Evolutionary conservation across 352 stramenopile genomes (phyloP), one percentile per base, ranked within the genome.

Genomic region (Pythium apleroticum): DNA sequence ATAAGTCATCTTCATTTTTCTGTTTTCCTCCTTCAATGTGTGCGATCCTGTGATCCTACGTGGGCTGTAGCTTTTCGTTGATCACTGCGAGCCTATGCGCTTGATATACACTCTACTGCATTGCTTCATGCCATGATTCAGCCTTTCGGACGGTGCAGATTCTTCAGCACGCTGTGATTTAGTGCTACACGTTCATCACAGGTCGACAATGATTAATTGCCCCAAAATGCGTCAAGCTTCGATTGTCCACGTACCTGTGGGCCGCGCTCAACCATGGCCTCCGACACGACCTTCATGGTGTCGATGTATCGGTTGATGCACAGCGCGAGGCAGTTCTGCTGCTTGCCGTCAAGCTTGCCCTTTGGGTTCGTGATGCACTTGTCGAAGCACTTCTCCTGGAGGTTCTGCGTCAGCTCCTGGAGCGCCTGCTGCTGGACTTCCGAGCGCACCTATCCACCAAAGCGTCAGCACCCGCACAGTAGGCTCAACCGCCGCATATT

Each of bases 271-370:
- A 83, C 75, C 81, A 96, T 92, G 28, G 82, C 71, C 58, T 94
- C 77, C 54, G 85, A 95, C 28, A 96, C 88, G 33, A 91, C 82
- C 75, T 95, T 93, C 86, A 96, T 95, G 27, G 88, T 95, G 71
- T 96, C 86, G 57, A 96, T 92, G 82, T 96, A 96, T 76, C 88
- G 69, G 71, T 96, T 93, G 66, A 94, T 91, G 69, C 88, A 96
- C 49, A 95, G 73, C 54, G 84, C 84, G 30, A 96, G 67, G 78
- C 88, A 96, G 70, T 93, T 93, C 75, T 96, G 88, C 77, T 96
- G 86, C 81, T 96, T 96, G 80, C 80, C 85, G 71, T 93, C 86
- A 39, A 96, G 74, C 75, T 93, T 94, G 65, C 81, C 82, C 60
- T 82, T 86, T 20, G 88, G 75, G 57, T 74, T 81, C 45, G 85